phyloP scores from a whole-genome alignment of 2,329 filamentous ascomycete genomes.

The Talaromyces funiculosus region DNA sequence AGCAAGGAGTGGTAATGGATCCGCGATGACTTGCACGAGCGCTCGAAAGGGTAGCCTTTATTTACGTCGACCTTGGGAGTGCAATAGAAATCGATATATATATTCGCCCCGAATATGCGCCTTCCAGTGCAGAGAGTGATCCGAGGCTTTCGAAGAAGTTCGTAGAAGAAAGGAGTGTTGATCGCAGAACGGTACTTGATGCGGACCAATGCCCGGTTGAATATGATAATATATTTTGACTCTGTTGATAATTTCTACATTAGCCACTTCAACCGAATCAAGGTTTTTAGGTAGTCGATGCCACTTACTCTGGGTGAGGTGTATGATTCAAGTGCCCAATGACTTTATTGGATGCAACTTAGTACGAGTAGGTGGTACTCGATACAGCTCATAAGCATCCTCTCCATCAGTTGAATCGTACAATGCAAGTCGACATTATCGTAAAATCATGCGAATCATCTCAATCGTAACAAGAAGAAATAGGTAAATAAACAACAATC shows the following conservation, averaged over 20 bases:
- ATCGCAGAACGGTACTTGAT: neutral
- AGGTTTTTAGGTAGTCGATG: neutral
- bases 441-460: neutral
- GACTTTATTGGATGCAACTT: neutral
- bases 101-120: neutral
- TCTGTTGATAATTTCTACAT: neutral
- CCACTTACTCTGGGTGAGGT: neutral
- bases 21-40: neutral
- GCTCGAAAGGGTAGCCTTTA: neutral
- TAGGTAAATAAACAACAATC: neutral
- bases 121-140: neutral
- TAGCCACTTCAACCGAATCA: neutral
- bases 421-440: constrained; percentile 2
- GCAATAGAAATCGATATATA: neutral
- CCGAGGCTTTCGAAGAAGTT: neutral
- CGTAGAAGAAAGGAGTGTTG: neutral
- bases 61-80: neutral
- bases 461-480: neutral
- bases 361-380: neutral
- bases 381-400: constrained; percentile 2
- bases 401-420: neutral
- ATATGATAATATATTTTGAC: neutral
- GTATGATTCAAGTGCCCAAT: neutral
- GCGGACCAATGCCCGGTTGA: neutral
- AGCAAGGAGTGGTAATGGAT: constrained; percentile 10